phyloP scores from a whole-genome alignment of 2,329 filamentous ascomycete genomes.

The Colletotrichum orchidophilum region DNA sequence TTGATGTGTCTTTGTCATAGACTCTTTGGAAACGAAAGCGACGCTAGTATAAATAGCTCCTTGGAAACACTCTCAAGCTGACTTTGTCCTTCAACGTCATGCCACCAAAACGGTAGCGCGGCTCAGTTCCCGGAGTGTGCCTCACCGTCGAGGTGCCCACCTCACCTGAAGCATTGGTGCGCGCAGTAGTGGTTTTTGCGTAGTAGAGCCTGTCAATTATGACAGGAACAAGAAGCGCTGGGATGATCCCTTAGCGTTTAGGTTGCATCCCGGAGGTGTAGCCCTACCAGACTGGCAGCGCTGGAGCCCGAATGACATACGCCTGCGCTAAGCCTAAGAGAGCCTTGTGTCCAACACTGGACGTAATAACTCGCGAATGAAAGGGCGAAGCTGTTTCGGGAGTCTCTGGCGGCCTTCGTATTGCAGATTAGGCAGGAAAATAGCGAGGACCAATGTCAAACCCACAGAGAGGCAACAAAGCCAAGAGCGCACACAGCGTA shows the following conservation, averaged over 20 bases:
- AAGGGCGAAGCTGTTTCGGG: background rate
- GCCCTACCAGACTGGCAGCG: background rate
- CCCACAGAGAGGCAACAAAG: background rate
- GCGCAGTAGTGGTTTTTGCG: background rate
- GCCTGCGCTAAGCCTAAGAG: background rate
- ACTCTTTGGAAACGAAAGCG: background rate
- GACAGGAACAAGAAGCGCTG: background rate
- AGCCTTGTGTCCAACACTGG: background rate
- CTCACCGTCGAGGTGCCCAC: background rate
- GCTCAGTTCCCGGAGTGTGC: background rate
- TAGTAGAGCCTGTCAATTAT: background rate
- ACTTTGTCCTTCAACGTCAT: background rate
- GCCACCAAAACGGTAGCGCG: background rate
- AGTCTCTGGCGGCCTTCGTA: conserved; percentile 1
- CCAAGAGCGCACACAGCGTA: background rate
- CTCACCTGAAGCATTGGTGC: background rate
- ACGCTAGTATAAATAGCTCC: background rate
- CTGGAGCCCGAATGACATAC: background rate
- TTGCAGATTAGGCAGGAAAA: background rate
- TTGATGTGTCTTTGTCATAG: background rate
- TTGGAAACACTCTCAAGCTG: background rate
- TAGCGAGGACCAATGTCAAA: background rate
- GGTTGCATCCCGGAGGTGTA: background rate
- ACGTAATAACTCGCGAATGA: background rate
- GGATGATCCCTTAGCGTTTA: background rate